phyloP scores from a whole-genome alignment of 352 stramenopile genomes.

The Detonula confervacea region DNA sequence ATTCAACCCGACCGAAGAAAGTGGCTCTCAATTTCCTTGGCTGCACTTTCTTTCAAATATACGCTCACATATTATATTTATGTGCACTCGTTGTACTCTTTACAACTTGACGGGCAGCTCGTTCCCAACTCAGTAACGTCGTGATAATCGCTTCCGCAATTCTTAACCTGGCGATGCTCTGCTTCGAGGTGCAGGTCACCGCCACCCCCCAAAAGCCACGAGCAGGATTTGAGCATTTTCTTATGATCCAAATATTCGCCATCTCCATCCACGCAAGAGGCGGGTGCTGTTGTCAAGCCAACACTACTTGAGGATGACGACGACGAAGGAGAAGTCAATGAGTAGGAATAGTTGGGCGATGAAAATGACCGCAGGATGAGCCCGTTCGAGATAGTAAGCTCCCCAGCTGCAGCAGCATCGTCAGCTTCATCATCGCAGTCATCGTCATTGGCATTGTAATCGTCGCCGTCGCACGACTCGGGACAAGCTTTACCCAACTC shows the following conservation, averaged over 20 bases:
- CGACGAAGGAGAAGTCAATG: neutral
- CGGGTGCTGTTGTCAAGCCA: conserved; percentile 4
- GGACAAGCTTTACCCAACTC: conserved; percentile 47
- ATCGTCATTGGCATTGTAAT: conserved; percentile 15
- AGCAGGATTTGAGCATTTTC: conserved; percentile 16
- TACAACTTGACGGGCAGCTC: conserved; percentile 46
- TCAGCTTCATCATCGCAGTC: neutral
- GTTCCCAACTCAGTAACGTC: conserved; percentile 39
- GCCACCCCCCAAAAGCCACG: conserved; percentile 27
- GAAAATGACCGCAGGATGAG: neutral
- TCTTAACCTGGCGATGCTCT: conserved; percentile 30
- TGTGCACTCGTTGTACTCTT: conserved; percentile 45
- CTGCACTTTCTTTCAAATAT: too few species aligned
- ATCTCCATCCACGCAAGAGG: conserved; percentile 42
- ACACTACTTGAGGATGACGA: neutral
- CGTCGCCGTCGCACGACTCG: conserved; percentile 43
- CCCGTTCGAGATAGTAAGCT: neutral
- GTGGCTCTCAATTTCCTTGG: too few species aligned
- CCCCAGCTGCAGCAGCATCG: neutral
- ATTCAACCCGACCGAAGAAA: too few species aligned
- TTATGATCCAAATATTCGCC: conserved; percentile 38
- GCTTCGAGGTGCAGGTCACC: neutral
- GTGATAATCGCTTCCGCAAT: conserved; percentile 34
- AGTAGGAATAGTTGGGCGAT: neutral
- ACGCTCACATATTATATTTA: too few species aligned